A percentile compares a stretch with the other conserved stretches of the same genome.
These are phyloP conservation scores for Aeschynomene evenia DNA, from an alignment of 306 rosid genomes.

Conservation along the genomic window DNA sequence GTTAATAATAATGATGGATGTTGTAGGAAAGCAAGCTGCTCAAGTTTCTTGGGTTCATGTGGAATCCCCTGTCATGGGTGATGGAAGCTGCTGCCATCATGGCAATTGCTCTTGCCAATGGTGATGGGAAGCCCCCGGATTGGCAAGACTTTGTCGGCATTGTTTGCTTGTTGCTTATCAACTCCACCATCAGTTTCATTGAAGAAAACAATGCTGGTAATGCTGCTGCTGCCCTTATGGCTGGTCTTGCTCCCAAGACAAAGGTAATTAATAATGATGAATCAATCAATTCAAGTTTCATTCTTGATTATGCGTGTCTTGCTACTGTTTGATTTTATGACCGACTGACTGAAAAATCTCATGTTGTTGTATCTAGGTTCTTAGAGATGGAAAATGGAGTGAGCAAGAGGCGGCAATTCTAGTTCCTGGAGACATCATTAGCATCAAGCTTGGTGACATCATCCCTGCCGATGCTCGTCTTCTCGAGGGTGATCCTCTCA, in stretches of 20 bases:
- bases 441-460: conserved; percentile 91
- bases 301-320: background rate
- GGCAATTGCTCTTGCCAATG: conserved; percentile 97
- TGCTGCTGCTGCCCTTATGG: conserved; percentile 99
- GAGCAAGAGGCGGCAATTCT: conserved; percentile 92
- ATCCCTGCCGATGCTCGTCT: conserved; percentile 99
- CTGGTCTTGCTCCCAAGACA: conserved; percentile 97
- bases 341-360: conserved; percentile 27
- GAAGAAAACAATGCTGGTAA: conserved; percentile 99
- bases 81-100: conserved; percentile 96
- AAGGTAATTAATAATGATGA: too few species aligned
- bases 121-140: conserved; percentile 84
- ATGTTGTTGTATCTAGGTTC: conserved; percentile 60
- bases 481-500: conserved; percentile 95
- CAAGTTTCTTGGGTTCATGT: conserved; percentile 98
- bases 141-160: conserved; percentile 98
- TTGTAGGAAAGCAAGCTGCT: conserved; percentile 88
- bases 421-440: conserved; percentile 95
- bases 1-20: conserved; percentile 25
- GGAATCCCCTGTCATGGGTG: conserved; percentile 99
- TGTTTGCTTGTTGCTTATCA: conserved; percentile 71
- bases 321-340: conserved; percentile 14
- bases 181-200: conserved; percentile 96
- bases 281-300: background rate
- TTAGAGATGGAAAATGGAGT: conserved; percentile 90